These are phyloP conservation scores for Fusarium chaquense DNA, from an alignment of 2,329 filamentous ascomycete species.

Conservation along the genomic window DNA sequence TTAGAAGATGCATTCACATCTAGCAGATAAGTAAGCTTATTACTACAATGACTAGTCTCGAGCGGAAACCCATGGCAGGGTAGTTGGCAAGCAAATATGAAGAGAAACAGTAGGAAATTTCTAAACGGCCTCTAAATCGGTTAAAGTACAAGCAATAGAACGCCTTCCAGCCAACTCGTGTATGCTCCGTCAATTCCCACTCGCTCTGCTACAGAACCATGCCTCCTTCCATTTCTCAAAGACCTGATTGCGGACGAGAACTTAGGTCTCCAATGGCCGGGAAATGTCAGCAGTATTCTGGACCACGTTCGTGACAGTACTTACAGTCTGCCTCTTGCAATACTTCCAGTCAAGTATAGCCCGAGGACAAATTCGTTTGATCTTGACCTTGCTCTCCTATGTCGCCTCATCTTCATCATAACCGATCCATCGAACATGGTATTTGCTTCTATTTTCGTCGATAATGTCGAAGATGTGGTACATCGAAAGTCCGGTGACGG, in stretches of 20 bases:
- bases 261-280: no score
- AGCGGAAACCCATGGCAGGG: background rate
- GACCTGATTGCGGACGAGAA: background rate
- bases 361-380: background rate
- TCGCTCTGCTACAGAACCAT: background rate
- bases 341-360: background rate
- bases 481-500: background rate
- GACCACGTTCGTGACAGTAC: no score
- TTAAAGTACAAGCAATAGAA: background rate
- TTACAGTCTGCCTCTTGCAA: background rate
- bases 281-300: background rate
- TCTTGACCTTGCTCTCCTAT: background rate
- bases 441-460: background rate
- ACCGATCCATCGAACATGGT: background rate
- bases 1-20: background rate
- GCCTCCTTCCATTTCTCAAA: background rate
- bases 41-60: accelerated
- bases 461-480: background rate
- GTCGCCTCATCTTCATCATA: background rate
- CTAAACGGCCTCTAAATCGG: accelerated
- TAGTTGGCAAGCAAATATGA: background rate
- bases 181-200: background rate
- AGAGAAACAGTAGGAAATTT: background rate
- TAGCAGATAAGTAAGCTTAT: background rate
- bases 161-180: accelerated